phyloP scores from a whole-genome alignment of 2,329 filamentous ascomycete species.

The Penicillium hesseltinei region DNA sequence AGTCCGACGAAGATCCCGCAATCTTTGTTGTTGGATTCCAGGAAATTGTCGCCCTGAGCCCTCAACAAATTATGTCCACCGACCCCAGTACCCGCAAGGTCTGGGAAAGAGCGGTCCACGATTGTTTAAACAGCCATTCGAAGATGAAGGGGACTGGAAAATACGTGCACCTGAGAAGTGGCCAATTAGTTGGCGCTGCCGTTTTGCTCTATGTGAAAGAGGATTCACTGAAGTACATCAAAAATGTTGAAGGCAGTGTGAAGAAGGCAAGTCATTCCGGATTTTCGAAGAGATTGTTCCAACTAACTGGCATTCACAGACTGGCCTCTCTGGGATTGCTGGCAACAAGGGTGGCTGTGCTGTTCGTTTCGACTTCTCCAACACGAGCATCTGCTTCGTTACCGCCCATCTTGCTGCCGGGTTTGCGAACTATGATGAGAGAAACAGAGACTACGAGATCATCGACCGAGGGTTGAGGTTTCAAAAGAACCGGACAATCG shows the following conservation, averaged over 20 bases:
- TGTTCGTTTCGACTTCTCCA: conserved; percentile 91
- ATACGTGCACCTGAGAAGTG: conserved; percentile 86
- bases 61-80: conserved; percentile 98
- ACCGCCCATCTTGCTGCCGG: conserved; percentile 95
- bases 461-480: conserved; percentile 86
- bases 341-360: conserved; percentile 98
- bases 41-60: conserved; percentile 96
- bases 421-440: conserved; percentile 93
- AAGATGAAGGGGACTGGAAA: conserved; percentile 64
- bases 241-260: conserved; percentile 92
- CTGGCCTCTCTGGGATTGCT: conserved; percentile 91
- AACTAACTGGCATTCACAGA: conserved; percentile 46
- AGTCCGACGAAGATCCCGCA: conserved; percentile 66
- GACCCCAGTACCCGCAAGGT: conserved; percentile 79
- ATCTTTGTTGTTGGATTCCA: conserved; percentile 92
- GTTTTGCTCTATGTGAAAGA: conserved; percentile 87
- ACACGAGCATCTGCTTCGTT: conserved; percentile 89
- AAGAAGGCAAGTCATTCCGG: conserved; percentile 64
- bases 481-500: conserved; percentile 84
- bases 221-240: conserved; percentile 74
- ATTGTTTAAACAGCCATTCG: conserved; percentile 71
- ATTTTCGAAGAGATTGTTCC: neutral
- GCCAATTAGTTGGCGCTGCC: conserved; percentile 90
- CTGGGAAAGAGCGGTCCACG: conserved; percentile 82
- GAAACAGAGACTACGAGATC: conserved; percentile 88